phyloP scores from a whole-genome alignment of 140 eudicot species.

The Ambrosia hybrid region DNA sequence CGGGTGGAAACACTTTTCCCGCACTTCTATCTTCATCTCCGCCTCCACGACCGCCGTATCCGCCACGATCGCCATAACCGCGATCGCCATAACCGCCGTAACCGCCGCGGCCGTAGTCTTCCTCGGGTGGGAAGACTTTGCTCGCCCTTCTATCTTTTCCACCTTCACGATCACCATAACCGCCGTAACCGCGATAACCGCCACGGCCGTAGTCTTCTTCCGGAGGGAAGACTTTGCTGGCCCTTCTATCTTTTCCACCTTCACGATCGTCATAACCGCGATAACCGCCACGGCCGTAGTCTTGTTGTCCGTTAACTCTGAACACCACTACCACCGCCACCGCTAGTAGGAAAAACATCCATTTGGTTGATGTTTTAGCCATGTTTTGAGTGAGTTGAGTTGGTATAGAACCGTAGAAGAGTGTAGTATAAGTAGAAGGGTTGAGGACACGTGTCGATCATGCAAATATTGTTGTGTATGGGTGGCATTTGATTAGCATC shows the following conservation, averaged over 20 bases:
- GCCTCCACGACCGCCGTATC: not conserved
- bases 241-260: not conserved
- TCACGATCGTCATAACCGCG: not conserved
- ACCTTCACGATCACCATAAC: not conserved
- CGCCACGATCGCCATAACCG: too few relatives aligned
- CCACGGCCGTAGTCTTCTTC: not conserved
- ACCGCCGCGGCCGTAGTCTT: not conserved
- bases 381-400: conserved; percentile 20
- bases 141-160: conserved; percentile 16
- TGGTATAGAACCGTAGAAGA: not conserved
- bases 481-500: conserved; percentile 26
- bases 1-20: conserved; percentile 23
- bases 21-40: conserved; percentile 22
- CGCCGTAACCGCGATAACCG: not conserved
- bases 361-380: conserved; percentile 26
- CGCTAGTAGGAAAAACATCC: conserved; percentile 16
- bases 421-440: conserved; percentile 32
- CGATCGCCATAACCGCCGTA: not conserved
- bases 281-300: not conserved
- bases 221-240: too few relatives aligned
- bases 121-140: conserved; percentile 11
- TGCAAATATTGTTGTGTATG: conserved; percentile 23
- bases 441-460: conserved; percentile 40
- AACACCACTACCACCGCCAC: conserved; percentile 14
- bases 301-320: not conserved